A percentile compares a stretch with the other conserved stretches of the same genome.
These are phyloP conservation scores for Miscanthus lutarioriparius DNA, from an alignment of 176 grass and related monocot species.

Conservation along the genomic window DNA sequence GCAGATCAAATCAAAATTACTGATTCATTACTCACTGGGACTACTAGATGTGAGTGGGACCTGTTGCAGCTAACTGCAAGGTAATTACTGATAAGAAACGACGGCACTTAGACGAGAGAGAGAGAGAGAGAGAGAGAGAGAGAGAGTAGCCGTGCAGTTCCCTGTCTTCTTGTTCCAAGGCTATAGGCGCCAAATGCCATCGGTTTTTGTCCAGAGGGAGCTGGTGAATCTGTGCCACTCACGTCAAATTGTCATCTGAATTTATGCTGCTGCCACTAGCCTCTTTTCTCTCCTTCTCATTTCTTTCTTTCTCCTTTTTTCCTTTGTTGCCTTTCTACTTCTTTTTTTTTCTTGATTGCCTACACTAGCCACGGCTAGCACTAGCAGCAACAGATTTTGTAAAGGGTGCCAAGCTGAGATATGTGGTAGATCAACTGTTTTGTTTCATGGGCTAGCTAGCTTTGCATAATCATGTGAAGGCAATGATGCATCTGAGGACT, in stretches of 20 bases:
- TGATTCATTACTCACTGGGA: background rate
- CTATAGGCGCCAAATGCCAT: slow-evolving; percentile 15
- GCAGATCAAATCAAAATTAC: slow-evolving; percentile 46
- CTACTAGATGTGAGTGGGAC: background rate
- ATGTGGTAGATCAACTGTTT: slow-evolving; percentile 34
- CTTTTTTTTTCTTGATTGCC: slow-evolving; percentile 24
- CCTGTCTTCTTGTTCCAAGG: slow-evolving; percentile 25
- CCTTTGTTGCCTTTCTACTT: background rate
- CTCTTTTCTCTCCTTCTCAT: background rate
- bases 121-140: background rate
- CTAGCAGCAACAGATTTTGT: slow-evolving; percentile 31
- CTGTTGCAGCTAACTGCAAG: slow-evolving; percentile 1
- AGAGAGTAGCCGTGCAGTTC: background rate
- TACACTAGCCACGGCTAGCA: slow-evolving; percentile 19
- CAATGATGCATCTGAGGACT: slow-evolving; percentile 41
- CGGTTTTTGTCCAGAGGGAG: background rate
- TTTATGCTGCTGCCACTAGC: slow-evolving; percentile 38
- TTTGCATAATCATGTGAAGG: slow-evolving; percentile 47
- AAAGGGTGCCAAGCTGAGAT: slow-evolving; percentile 46
- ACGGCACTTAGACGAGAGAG: background rate
- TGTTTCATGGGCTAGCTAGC: background rate
- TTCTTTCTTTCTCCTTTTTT: background rate
- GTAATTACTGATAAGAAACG: background rate
- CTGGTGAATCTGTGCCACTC: slow-evolving; percentile 41
- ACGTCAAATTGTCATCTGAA: slow-evolving; percentile 39